Percentiles rank a stretch among this genome's conserved stretches.
phyloP scores from a whole-genome alignment of 352 stramenopile genomes.

The Globisporangium apiculatum region DNA sequence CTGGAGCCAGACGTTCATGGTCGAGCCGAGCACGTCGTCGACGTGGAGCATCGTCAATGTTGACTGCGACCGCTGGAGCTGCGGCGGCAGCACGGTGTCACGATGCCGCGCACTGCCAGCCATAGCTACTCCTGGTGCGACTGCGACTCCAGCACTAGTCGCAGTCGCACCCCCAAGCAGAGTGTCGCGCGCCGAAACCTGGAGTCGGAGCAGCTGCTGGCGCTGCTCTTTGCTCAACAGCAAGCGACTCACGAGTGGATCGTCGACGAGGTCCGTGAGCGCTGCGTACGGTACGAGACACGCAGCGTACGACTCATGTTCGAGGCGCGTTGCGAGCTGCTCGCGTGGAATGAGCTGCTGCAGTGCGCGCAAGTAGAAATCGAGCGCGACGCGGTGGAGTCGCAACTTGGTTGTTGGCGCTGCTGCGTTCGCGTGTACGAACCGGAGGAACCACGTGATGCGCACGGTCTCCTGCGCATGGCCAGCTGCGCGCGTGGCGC shows the following conservation, averaged over 20 bases:
- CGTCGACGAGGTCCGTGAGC: constrained; percentile 37
- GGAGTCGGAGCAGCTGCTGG: constrained; percentile 28
- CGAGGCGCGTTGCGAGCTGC: constrained; percentile 32
- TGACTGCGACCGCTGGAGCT: constrained; percentile 7
- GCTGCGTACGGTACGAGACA: constrained; percentile 34
- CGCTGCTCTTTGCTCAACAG: constrained; percentile 45
- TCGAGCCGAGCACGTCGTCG: constrained; percentile 57
- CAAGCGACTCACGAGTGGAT: constrained; percentile 34
- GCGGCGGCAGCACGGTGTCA: constrained; percentile 5
- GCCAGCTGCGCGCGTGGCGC: constrained; percentile 25
- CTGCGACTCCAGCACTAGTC: neutral
- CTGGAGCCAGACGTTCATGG: constrained; percentile 72
- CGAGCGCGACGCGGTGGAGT: constrained; percentile 32
- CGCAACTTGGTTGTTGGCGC: constrained; percentile 6
- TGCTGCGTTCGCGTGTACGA: constrained; percentile 23
- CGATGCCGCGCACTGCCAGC: neutral
- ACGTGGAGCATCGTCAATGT: constrained; percentile 33
- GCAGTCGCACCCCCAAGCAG: neutral
- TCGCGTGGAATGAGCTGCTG: constrained; percentile 37
- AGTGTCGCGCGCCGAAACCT: constrained; percentile 6
- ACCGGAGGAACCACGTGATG: constrained; percentile 62
- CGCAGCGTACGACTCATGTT: constrained; percentile 35
- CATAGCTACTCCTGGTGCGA: too few relatives aligned
- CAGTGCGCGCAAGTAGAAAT: constrained; percentile 49
- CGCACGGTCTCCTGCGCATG: constrained; percentile 38